Percentiles rank a stretch among this genome's conserved stretches.
Conservation (phyloP, 202 grass and related monocot genomes). For the Saccharum hybrid region DNA sequence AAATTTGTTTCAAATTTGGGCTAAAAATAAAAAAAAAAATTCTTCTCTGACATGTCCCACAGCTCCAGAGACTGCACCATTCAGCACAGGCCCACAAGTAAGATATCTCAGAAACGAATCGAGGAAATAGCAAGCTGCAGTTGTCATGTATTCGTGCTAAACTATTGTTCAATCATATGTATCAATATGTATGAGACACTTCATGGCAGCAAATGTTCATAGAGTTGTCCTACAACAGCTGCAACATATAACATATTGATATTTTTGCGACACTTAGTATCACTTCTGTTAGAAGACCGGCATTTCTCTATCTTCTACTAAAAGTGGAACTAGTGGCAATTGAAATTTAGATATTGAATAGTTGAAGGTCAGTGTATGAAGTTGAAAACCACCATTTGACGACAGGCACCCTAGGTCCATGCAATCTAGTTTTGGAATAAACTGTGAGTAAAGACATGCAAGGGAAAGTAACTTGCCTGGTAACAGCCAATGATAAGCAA, state of each 20-base stretch:
- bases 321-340: background rate
- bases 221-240: no score
- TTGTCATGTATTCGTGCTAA: background rate
- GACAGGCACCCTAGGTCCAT: background rate
- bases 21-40: no score
- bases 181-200: background rate
- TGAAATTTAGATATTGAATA: background rate
- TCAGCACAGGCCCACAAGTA: background rate
- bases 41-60: slow-evolving; percentile 67
- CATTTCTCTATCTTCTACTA: background rate
- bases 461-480: slow-evolving; percentile 49
- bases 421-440: slow-evolving; percentile 10
- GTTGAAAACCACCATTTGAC: background rate
- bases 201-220: background rate
- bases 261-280: background rate
- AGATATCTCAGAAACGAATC: background rate
- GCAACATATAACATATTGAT: background rate
- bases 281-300: background rate
- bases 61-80: slow-evolving; percentile 66
- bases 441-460: background rate
- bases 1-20: no score
- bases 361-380: background rate
- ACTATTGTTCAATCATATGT: background rate
- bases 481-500: slow-evolving; percentile 68
- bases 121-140: background rate